Conservation (phyloP, 2,329 filamentous ascomycete species). For the Piedraia hortae region DNA sequence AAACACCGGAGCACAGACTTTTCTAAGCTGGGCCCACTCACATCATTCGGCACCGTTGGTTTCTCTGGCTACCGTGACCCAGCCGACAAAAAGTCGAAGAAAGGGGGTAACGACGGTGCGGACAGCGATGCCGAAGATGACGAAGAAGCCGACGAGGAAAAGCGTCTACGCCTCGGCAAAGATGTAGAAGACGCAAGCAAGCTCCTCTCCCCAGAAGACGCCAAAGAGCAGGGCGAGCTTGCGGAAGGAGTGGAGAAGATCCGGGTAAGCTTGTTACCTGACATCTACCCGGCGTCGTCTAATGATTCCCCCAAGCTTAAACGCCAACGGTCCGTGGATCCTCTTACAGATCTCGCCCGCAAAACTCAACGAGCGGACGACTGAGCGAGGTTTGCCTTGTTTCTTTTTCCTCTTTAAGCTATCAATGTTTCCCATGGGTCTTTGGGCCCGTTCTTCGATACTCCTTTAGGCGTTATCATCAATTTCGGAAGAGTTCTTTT, state of each 20-base stretch:
- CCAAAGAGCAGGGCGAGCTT: slow-evolving; percentile 42
- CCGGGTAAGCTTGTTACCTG: slow-evolving; percentile 27
- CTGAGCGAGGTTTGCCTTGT: too few relatives aligned
- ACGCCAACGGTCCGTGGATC: slow-evolving; percentile 50
- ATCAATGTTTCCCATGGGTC: too few relatives aligned
- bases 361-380: too few relatives aligned
- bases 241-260: slow-evolving; percentile 61
- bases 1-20: slow-evolving; percentile 67
- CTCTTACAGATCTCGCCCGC: slow-evolving; percentile 27
- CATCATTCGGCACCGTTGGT: slow-evolving; percentile 63
- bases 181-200: slow-evolving; percentile 29
- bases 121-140: slow-evolving; percentile 46
- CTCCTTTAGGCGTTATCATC: too few relatives aligned
- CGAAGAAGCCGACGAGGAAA: slow-evolving; percentile 35
- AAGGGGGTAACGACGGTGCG: slow-evolving; percentile 38
- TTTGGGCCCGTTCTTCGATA: too few relatives aligned
- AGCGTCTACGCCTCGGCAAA: slow-evolving; percentile 28
- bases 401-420: too few relatives aligned
- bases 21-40: slow-evolving; percentile 56
- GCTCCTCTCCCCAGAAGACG: slow-evolving; percentile 39
- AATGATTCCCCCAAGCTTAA: slow-evolving; percentile 33
- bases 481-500: too few relatives aligned
- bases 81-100: slow-evolving; percentile 23
- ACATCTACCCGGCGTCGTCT: neutral
- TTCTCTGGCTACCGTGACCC: slow-evolving; percentile 52